Base-by-base conservation (phyloP, 371 early-diverging fungal species). In the Circinella minor region DNA sequence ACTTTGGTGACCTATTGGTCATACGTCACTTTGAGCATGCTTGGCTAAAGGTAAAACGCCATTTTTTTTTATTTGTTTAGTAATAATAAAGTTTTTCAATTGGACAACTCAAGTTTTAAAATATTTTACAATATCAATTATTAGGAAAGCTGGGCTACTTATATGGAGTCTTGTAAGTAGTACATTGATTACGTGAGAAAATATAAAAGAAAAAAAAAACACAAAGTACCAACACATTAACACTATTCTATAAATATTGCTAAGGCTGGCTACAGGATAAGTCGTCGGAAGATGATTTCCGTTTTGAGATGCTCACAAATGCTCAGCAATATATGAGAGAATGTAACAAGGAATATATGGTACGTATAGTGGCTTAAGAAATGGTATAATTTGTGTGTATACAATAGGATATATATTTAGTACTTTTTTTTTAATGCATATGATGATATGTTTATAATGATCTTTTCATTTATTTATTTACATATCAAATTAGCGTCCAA, bases 1-100 rank as follows among this genome's bases (percentile, higher is more conserved):
- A 86, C 68, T 89, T 89, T 73, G 90, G 88, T 20, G 84, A 89
- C 71, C 59, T 87, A 34, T 55, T 88, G 43, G 87, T 86, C 13
- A 86, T 86, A 39, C 73, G 86, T 59, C 85, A 87, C 74, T 89
- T 88, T 77, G 90, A 90, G 64, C 88, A 89, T 74, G 89, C 77
- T 17, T 90, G 90, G 90, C 67, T 88, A n/a, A 89, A 88, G 68
- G 71, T 74, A 37, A 3, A 55, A 63, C 36, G 15, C 7, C 8
- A 14, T 10, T 55, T 4, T 20, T 63, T 17, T 27, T 43, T 43
- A 27, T 2, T 27, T 27, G 27, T 43, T 43, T 43, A 6, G 0
- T 51, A 8, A 51, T 51, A 20, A 15, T 4, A 38, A 13, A 55
- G 20, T 27, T 27, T 27, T 27, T 27, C 27, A 27, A 27, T 27